These are phyloP conservation scores for Chaetomium globosum DNA, from an alignment of 2,329 filamentous ascomycete species.

Conservation along the genomic window DNA sequence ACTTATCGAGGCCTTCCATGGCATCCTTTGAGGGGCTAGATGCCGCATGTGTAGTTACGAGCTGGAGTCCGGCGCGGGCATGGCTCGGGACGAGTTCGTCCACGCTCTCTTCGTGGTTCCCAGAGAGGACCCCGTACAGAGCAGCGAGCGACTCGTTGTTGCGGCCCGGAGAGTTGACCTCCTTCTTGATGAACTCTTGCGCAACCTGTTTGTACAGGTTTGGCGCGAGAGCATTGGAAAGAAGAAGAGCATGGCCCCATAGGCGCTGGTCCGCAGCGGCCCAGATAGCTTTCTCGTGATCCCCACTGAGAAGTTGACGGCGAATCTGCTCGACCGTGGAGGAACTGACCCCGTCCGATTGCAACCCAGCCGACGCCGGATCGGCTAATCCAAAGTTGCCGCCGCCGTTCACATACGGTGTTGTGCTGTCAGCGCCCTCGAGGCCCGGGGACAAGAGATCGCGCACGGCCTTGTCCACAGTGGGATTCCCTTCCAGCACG, in stretches of 20 bases:
- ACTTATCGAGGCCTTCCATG: constrained; percentile 84
- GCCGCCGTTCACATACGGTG: constrained; percentile 38
- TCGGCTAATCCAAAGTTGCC: constrained; percentile 26
- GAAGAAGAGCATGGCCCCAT: constrained; percentile 95
- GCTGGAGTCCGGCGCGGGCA: constrained; percentile 86
- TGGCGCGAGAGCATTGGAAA: constrained; percentile 75
- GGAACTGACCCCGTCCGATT: constrained; percentile 67
- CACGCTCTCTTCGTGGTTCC: constrained; percentile 90
- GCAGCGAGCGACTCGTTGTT: constrained; percentile 87
- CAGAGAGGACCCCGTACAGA: constrained; percentile 89
- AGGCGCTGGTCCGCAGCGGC: constrained; percentile 87
- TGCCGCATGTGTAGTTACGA: constrained; percentile 74
- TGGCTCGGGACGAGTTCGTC: constrained; percentile 94
- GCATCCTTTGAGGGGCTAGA: constrained; percentile 68
- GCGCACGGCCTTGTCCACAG: constrained; percentile 74
- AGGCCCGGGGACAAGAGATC: constrained; percentile 68
- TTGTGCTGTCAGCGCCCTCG: constrained; percentile 38
- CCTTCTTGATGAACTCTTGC: constrained; percentile 92
- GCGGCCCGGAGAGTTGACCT: constrained; percentile 79
- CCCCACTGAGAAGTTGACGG: constrained; percentile 72
- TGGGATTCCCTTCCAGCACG: constrained; percentile 69
- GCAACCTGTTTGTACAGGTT: constrained; percentile 90
- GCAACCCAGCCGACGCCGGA: constrained; percentile 38
- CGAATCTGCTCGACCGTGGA: constrained; percentile 72
- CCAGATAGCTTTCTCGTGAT: constrained; percentile 92